phyloP scores from a whole-genome alignment of 345 rosid species.

The Hibiscus mutabilis region DNA sequence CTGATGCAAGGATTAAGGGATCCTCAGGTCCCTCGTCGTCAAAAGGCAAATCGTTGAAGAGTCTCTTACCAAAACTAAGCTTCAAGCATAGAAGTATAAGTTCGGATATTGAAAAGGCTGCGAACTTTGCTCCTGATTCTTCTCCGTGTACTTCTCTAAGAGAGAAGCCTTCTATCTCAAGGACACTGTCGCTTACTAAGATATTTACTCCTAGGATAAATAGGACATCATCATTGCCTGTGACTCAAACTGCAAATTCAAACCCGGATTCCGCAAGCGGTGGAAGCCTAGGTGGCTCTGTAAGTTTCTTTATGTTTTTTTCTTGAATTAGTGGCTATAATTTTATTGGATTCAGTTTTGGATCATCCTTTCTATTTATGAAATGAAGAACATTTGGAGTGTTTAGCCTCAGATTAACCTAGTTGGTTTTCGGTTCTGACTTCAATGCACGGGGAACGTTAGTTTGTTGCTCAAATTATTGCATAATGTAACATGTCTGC shows the following conservation, averaged over 20 bases:
- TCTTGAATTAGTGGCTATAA: neutral
- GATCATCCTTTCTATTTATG: no score
- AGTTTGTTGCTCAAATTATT: neutral
- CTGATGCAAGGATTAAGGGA: conserved; percentile 30
- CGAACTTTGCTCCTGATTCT: conserved; percentile 28
- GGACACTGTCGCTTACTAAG: conserved; percentile 75
- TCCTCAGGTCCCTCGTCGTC: conserved; percentile 53
- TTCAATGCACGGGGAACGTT: neutral
- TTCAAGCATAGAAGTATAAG: conserved; percentile 48
- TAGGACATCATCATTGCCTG: conserved; percentile 81
- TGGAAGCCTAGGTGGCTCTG: conserved; percentile 37
- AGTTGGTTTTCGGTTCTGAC: neutral
- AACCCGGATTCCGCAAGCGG: conserved; percentile 39
- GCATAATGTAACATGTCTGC: neutral
- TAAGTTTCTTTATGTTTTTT: conserved; percentile 11
- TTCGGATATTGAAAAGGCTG: conserved; percentile 54
- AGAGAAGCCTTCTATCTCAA: conserved; percentile 66
- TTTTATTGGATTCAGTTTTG: conserved; percentile 5
- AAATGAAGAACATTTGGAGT: neutral
- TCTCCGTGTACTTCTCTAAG: conserved; percentile 25
- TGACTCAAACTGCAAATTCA: conserved; percentile 36
- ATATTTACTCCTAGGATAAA: conserved; percentile 75
- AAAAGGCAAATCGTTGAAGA: conserved; percentile 52
- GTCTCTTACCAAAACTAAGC: conserved; percentile 51
- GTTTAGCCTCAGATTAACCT: neutral